Conservation (phyloP, 495 filamentous ascomycete genomes). For the Sphaerosporella brunnea region DNA sequence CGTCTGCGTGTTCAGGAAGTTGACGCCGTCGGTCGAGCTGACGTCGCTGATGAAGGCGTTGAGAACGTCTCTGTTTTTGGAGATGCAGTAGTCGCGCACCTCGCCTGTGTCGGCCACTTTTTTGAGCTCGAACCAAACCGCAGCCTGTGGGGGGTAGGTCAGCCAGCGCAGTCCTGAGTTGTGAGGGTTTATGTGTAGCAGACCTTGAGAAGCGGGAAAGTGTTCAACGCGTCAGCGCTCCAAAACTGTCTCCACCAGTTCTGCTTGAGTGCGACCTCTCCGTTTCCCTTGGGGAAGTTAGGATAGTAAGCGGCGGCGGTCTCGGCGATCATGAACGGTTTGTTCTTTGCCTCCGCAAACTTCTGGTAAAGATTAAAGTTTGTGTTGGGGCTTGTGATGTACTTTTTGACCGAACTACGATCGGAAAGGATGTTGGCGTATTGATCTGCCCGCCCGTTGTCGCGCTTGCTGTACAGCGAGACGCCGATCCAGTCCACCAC, state of each 20-base stretch:
- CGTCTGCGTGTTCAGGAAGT: background rate
- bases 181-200: too few relatives aligned
- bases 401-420: background rate
- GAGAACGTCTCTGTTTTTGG: background rate
- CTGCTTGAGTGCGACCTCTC: background rate
- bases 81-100: constrained; percentile 2
- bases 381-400: background rate
- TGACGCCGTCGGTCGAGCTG: background rate
- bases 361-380: background rate
- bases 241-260: constrained; percentile 4
- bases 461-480: constrained; percentile 2
- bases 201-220: constrained; percentile 1
- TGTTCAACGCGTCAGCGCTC: background rate
- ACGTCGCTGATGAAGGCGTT: background rate
- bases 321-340: constrained; percentile 6
- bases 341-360: background rate
- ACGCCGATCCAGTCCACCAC: constrained; percentile 3
- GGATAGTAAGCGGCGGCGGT: constrained; percentile 1
- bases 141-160: background rate
- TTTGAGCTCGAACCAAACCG: background rate
- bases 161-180: too few relatives aligned
- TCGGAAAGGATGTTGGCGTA: background rate
- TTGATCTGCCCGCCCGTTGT: background rate
- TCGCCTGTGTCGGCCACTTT: constrained; percentile 3
- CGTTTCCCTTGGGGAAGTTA: background rate